These are phyloP conservation scores for Cerrena zonata DNA, from an alignment of 1,284 basidiomycete species.

Conservation along the genomic window DNA sequence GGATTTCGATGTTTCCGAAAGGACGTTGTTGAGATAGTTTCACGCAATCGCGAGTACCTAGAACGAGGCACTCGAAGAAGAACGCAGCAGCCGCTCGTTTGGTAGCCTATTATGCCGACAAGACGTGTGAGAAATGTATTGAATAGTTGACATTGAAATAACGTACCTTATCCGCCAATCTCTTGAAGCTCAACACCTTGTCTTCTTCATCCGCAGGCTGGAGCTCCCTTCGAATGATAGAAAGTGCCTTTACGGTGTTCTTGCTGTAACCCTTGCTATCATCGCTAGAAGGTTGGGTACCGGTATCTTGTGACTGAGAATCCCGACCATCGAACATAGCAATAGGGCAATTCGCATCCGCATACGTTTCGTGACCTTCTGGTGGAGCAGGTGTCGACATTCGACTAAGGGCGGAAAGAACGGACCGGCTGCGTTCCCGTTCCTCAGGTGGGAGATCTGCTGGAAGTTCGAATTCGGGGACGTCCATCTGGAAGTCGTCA, in stretches of 20 bases:
- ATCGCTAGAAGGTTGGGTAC: conserved; percentile 40
- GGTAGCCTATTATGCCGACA: conserved; percentile 53
- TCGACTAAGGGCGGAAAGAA: conserved; percentile 54
- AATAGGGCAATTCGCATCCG: conserved; percentile 71
- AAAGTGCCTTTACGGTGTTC: conserved; percentile 86
- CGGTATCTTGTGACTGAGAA: conserved; percentile 42
- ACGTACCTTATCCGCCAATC: conserved; percentile 68
- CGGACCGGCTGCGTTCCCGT: conserved; percentile 36
- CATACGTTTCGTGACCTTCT: conserved; percentile 59
- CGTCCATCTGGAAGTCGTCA: conserved; percentile 66
- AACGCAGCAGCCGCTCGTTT: conserved; percentile 89
- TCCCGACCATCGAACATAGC: conserved; percentile 73
- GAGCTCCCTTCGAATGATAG: conserved; percentile 76
- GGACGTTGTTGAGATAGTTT: conserved; percentile 68
- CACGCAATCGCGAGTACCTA: conserved; percentile 88
- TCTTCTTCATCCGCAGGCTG: conserved; percentile 50
- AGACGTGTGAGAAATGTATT: conserved; percentile 2
- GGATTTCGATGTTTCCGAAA: conserved; percentile 84
- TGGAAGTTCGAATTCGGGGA: conserved; percentile 29
- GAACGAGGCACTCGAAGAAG: conserved; percentile 94
- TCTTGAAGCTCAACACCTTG: conserved; percentile 66
- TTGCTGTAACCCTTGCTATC: conserved; percentile 78
- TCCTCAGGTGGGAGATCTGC: conserved; percentile 28
- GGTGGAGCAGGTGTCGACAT: conserved; percentile 59
- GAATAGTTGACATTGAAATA: conserved; percentile 6